Conservation (phyloP, 1,284 basidiomycete genomes). For the Ganoderma sinense region DNA sequence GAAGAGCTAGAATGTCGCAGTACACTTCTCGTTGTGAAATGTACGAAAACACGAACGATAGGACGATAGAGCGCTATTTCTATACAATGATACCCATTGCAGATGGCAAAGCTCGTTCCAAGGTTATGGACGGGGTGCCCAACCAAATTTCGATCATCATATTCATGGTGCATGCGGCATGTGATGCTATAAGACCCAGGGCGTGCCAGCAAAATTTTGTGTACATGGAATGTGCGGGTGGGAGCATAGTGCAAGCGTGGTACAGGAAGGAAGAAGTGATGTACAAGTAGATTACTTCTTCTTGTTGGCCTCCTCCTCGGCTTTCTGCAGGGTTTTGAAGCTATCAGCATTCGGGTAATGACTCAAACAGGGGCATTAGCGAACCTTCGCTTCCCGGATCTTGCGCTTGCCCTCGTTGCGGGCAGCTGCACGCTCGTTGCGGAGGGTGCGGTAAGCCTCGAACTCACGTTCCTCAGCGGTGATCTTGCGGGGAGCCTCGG, state of each 20-base stretch:
- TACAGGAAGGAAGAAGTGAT: slow-evolving; percentile 37
- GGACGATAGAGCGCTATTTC: background rate
- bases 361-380: slow-evolving; percentile 36
- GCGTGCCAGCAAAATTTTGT: slow-evolving; percentile 48
- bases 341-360: slow-evolving; percentile 23
- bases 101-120: background rate
- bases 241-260: slow-evolving; percentile 44
- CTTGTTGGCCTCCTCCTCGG: slow-evolving; percentile 92
- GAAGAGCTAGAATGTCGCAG: slow-evolving; percentile 37
- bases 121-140: slow-evolving; percentile 15
- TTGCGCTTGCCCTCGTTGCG: slow-evolving; percentile 92
- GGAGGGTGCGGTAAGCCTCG: slow-evolving; percentile 90
- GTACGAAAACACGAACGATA: background rate
- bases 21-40: background rate
- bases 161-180: slow-evolving; percentile 42
- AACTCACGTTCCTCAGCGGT: slow-evolving; percentile 92
- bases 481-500: slow-evolving; percentile 94
- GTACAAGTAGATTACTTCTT: slow-evolving; percentile 75
- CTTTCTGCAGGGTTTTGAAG: slow-evolving; percentile 62
- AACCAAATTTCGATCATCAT: slow-evolving; percentile 35
- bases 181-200: slow-evolving; percentile 42
- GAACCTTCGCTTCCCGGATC: slow-evolving; percentile 79
- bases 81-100: background rate
- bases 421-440: slow-evolving; percentile 84
- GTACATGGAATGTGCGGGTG: slow-evolving; percentile 39